Base-by-base conservation (phyloP, 1,284 basidiomycete species). In the Marasmius tenuissimus region DNA sequence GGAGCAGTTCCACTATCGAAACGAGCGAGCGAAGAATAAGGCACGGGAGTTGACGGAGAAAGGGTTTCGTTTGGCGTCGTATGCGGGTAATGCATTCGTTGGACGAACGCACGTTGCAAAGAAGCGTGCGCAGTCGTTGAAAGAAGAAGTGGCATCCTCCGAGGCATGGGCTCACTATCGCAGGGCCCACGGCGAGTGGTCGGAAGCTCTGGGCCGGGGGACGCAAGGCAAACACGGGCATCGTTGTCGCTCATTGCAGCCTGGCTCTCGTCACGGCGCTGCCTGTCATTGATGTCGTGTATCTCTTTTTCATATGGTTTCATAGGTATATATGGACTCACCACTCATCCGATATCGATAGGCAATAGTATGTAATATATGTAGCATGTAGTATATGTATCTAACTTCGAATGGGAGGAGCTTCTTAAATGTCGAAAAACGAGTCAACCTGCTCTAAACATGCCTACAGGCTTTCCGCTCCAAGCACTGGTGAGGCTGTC, bases 11-110 rank as follows among this genome's bases (percentile, higher is more conserved):
- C 73, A 78, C 18, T 73, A 74, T 51, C 79, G 85, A 38, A 84
- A 91, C 66, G 77, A 81, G 49, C 79, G 77, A 7, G 89, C 89
- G 54, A 81, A 81, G 68, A 74, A 71, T 58, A 81, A 80, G 53
- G 89, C 89, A 18, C 82, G 76, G 72, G 78, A 85, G 67, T 72
- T 91, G 12, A 80, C 73, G 64, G 76, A 78, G 61, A 78, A 70
- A 56, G 84, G 84, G 16, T 71, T 75, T 60, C 74, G 75, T 59
- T 74, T 81, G 63, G 63, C 84, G 14, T 70, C 74, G 22, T 72
- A 71, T 18, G 75, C 83, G 9, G 71, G 76, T 35, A 77, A 80
- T 60, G 73, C 67, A 57, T 68, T 85, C 58, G 70, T 67, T 58
- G 75, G 71, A 0, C 70, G 77, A 50, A 75, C 81, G 37, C 70